phyloP scores from a whole-genome alignment of 73 alveolate species.

The Paramecium primaurelia region DNA sequence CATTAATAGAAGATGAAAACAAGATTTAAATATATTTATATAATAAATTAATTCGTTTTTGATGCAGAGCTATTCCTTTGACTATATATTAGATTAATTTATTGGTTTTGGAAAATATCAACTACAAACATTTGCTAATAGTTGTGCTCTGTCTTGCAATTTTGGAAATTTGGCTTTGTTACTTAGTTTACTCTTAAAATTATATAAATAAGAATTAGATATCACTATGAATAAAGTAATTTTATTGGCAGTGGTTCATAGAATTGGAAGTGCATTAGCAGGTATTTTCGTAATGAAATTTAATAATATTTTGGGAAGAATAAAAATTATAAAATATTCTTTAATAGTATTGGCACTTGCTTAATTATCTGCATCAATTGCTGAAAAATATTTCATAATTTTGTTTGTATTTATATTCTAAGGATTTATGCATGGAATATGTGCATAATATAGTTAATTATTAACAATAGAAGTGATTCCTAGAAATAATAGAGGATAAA shows the following conservation, averaged over 20 bases:
- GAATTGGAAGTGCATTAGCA: background rate
- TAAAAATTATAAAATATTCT: background rate
- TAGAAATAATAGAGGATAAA: background rate
- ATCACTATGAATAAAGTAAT: background rate
- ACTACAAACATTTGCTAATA: background rate
- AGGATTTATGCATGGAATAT: background rate
- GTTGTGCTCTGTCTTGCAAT: background rate
- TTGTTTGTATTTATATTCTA: background rate
- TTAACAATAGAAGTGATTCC: slow-evolving; percentile 13
- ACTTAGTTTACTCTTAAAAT: background rate
- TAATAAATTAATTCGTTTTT: background rate
- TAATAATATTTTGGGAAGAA: slow-evolving; percentile 1
- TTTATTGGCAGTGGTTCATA: background rate
- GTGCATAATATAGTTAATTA: slow-evolving; percentile 3
- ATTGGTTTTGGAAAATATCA: background rate
- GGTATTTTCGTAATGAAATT: background rate
- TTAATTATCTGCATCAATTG: background rate
- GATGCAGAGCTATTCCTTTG: background rate
- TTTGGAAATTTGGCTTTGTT: background rate
- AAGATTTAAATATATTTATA: background rate
- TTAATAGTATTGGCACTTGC: background rate
- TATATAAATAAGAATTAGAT: background rate
- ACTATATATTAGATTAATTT: background rate
- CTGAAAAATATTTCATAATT: background rate
- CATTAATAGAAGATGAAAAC: background rate